Conservation (phyloP, 371 early-diverging fungal species). For the Syncephalastrum contaminatum region DNA sequence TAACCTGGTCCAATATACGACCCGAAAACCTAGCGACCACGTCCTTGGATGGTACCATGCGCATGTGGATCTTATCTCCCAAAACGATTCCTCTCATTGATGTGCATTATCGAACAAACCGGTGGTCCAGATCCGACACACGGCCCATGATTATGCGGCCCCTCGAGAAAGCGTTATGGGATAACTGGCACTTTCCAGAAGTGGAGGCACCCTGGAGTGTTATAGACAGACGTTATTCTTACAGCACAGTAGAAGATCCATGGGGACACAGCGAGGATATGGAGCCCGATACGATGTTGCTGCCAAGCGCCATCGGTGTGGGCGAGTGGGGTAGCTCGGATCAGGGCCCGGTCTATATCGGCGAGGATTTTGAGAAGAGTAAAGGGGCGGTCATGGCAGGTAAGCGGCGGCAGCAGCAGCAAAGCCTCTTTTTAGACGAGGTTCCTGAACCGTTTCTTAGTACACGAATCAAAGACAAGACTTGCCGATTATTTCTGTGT, state of each 20-base stretch:
- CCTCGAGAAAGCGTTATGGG: not conserved
- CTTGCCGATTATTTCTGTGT: constrained; percentile 29
- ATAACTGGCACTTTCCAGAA: not conserved
- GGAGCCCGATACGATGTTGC: constrained; percentile 16
- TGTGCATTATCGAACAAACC: constrained; percentile 15
- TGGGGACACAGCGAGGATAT: constrained; percentile 6
- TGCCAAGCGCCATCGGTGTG: constrained; percentile 26
- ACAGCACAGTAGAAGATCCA: constrained; percentile 11
- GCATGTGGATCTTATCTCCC: constrained; percentile 44
- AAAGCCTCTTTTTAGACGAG: too few species aligned
- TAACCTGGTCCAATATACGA: constrained; percentile 67
- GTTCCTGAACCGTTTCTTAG: too few species aligned
- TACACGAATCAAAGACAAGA: constrained; percentile 21
- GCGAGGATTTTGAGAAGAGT: constrained; percentile 22
- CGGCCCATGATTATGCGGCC: constrained; percentile 11
- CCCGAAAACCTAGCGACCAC: constrained; percentile 55
- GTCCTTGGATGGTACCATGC: constrained; percentile 50
- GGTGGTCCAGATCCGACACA: constrained; percentile 13
- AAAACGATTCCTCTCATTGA: constrained; percentile 26
- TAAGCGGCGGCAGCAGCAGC: constrained; percentile 4
- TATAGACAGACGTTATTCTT: constrained; percentile 4
- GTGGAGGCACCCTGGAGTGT: constrained; percentile 10
- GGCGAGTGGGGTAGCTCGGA: constrained; percentile 36
- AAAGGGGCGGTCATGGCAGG: constrained; percentile 27
- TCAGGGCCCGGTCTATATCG: constrained; percentile 21